Base-by-base conservation (phyloP, 495 filamentous ascomycete genomes). In the Hapsidospora chrysogenum region DNA sequence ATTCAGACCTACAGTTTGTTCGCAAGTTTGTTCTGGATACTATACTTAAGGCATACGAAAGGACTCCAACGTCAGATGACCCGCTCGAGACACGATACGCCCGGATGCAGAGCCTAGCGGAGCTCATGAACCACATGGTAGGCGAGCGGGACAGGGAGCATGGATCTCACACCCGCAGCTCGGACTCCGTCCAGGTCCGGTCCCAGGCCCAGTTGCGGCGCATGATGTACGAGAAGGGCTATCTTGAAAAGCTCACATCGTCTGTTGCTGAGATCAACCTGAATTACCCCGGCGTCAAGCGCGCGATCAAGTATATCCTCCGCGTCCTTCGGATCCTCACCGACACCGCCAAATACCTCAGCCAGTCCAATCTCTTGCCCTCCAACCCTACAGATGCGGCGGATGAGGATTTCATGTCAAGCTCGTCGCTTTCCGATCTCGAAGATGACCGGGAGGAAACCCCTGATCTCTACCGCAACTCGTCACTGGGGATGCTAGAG, bases 191-290 rank as follows among this genome's bases (percentile, higher is more conserved):
- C 35, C 45, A 19, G 44, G 49, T 11, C 23, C 50, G 60, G 8
- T 69, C 76, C 3, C 72, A 80, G 26, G 72, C 76, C 46, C 80
- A 87, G 42, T 68, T 99, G 40, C 80, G 78, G 13, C 85, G 80
- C 46, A 72, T 94, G 26, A 99, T 99, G 89, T 94, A 92, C 43
- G 92, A 96, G 55, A 96, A 94, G 51, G 82, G 87, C 36, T 96
- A 89, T 53, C 83, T 96, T 35, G 62, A 76, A 17, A 73, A 84
- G 4, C 58, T 99, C 27, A 94, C 87, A 3, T 66, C 72, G n/a
- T 92, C 92, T 7, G 80, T 96, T 44, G 85, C 89, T 9, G 89
- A 99, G 43, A 78, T 99, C 37, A 89, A 99, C 48, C 70, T 96
- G 35, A 93, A 92, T 41, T 93, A 86, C 56, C 89, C 89, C 2